These are phyloP conservation scores for Pestalotiopsis sp. DNA, from an alignment of 2,329 filamentous ascomycete genomes.

Conservation along the genomic window DNA sequence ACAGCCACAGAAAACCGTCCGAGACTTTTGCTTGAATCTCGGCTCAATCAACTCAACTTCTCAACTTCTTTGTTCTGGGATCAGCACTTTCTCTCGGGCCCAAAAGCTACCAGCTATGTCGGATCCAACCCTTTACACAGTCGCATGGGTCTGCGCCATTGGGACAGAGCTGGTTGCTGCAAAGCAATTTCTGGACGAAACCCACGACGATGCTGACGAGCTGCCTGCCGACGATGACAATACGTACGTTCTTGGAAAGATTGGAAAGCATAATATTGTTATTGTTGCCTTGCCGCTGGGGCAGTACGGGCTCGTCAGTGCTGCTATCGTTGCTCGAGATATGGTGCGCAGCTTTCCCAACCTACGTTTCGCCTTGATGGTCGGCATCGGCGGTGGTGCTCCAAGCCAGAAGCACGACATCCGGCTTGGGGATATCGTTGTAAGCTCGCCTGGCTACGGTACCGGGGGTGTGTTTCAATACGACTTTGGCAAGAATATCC, in stretches of 20 bases:
- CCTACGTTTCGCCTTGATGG: conserved; percentile 30
- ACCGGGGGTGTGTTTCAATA: conserved; percentile 31
- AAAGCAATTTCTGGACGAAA: background rate
- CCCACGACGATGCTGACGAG: background rate
- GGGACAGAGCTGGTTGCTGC: background rate
- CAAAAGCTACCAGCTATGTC: background rate
- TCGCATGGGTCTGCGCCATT: conserved; percentile 1
- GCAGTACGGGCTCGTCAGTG: conserved; percentile 6
- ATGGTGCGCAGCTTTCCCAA: conserved; percentile 29
- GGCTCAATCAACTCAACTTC: background rate
- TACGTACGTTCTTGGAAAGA: background rate
- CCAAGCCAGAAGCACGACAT: conserved; percentile 27
- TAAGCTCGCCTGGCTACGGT: conserved; percentile 22
- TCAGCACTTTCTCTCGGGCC: background rate
- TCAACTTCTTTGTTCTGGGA: background rate
- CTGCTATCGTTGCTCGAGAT: conserved; percentile 25
- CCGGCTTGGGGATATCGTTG: conserved; percentile 33
- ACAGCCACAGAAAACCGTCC: no score
- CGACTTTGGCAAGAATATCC: conserved; percentile 30
- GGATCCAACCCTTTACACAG: background rate
- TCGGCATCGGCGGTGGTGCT: conserved; percentile 33
- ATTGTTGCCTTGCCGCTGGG: background rate
- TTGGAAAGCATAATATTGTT: background rate
- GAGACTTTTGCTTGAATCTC: no score
- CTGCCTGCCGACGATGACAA: background rate